Conservation (phyloP, 116 monocot genomes). For the Thalassia testudinum region DNA sequence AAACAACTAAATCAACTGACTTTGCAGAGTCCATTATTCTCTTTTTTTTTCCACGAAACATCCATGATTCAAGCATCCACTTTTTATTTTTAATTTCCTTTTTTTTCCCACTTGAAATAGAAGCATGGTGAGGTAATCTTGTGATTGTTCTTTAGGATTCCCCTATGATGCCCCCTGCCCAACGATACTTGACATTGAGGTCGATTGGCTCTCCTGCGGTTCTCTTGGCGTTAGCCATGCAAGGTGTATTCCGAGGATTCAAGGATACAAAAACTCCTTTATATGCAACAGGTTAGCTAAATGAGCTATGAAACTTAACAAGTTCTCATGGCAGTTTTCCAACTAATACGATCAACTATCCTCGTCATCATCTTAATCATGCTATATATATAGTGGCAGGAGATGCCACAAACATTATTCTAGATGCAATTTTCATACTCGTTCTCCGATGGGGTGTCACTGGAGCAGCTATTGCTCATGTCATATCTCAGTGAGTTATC, state of each 20-base stretch:
- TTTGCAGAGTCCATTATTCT: no score
- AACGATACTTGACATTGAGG: conserved; percentile 53
- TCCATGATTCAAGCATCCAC: no score
- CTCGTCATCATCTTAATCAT: not conserved
- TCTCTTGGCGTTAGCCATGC: conserved; percentile 79
- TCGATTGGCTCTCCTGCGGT: conserved; percentile 80
- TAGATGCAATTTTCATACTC: conserved; percentile 48
- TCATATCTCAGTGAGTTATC: conserved; percentile 53
- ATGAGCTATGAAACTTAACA: no score
- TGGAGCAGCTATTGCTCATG: conserved; percentile 63
- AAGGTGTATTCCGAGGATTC: conserved; percentile 84
- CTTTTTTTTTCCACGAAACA: not conserved
- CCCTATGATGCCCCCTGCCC: conserved; percentile 58
- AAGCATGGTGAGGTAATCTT: no score
- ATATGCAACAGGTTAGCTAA: conserved; percentile 55
- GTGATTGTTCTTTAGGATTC: conserved; percentile 27
- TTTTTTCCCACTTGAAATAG: no score
- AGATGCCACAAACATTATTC: conserved; percentile 33
- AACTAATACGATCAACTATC: not conserved
- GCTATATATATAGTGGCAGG: conserved; percentile 23
- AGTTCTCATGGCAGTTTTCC: not conserved
- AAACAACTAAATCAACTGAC: no score
- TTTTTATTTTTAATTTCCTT: no score
- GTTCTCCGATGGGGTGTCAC: conserved; percentile 20
- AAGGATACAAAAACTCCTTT: conserved; percentile 87